phyloP scores from a whole-genome alignment of 495 filamentous ascomycete species.

The Wilcoxina mikolae region DNA sequence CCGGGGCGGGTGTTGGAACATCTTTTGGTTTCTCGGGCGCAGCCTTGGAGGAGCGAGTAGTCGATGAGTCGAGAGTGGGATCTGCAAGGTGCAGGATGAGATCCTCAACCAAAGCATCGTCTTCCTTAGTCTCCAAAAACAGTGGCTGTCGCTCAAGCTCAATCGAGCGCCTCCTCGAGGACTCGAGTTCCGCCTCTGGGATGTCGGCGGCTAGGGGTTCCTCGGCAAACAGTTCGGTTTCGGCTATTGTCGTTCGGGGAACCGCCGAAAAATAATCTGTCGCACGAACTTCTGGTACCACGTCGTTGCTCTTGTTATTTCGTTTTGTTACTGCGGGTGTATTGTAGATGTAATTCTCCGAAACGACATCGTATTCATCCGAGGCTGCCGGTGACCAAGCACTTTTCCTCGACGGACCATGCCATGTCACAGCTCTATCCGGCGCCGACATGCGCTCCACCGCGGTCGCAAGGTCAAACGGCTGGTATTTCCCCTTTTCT shows the following conservation, averaged over 20 bases:
- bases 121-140: not conserved
- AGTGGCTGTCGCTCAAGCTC: not conserved
- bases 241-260: not conserved
- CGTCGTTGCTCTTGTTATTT: too few relatives aligned
- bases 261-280: slow-evolving; percentile 1
- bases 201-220: slow-evolving; percentile 3
- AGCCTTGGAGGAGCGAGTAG: not conserved
- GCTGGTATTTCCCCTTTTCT: slow-evolving; percentile 1
- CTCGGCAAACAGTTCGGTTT: not conserved
- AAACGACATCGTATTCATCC: not conserved
- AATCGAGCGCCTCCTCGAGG: not conserved
- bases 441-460: not conserved
- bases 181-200: not conserved
- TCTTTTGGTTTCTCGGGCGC: not conserved
- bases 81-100: not conserved
- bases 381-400: not conserved
- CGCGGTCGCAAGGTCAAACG: not conserved
- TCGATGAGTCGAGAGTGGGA: not conserved
- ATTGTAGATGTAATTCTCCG: not conserved
- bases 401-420: not conserved
- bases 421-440: not conserved
- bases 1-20: not conserved
- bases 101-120: not conserved
- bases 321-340: not conserved
- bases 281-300: too few relatives aligned